phyloP scores from a whole-genome alignment of 495 filamentous ascomycete species.

The Neurospora sp. region DNA sequence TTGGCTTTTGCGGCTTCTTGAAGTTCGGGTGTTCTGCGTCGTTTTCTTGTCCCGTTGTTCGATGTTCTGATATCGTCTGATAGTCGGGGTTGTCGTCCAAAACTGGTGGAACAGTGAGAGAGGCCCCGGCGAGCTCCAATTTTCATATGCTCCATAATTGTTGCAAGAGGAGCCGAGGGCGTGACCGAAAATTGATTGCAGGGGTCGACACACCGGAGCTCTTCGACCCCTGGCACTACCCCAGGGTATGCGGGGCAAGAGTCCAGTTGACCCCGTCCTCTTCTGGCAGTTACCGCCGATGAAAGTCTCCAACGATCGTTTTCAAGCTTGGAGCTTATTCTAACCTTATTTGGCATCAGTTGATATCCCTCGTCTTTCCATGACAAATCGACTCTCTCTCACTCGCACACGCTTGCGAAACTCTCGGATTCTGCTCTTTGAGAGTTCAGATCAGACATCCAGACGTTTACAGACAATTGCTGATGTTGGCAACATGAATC shows the following conservation, averaged over 20 bases:
- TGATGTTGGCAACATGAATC: background rate
- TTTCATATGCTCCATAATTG: slow-evolving; percentile 21
- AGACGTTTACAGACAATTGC: background rate
- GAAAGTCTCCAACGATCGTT: background rate
- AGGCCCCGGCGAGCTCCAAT: slow-evolving; percentile 3
- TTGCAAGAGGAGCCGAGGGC: slow-evolving; percentile 17
- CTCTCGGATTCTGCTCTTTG: background rate
- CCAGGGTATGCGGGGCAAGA: slow-evolving; percentile 10
- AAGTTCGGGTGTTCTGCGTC: background rate
- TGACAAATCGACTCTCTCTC: background rate
- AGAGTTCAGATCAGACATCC: background rate
- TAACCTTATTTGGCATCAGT: background rate
- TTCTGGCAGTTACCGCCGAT: slow-evolving; percentile 19
- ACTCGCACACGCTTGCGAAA: background rate
- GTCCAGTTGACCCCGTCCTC: slow-evolving; percentile 5
- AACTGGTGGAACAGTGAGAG: background rate
- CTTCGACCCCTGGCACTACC: slow-evolving; percentile 9
- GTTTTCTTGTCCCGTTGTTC: background rate
- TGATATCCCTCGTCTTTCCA: background rate
- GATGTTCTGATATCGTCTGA: background rate
- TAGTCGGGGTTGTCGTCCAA: background rate
- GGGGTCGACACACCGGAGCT: background rate
- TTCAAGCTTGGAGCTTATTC: background rate
- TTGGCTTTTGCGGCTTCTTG: background rate
- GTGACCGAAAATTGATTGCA: slow-evolving; percentile 3